Evolutionary conservation across 495 filamentous ascomycete species (phyloP).

Genomic region (Cercophora newfieldiana): DNA sequence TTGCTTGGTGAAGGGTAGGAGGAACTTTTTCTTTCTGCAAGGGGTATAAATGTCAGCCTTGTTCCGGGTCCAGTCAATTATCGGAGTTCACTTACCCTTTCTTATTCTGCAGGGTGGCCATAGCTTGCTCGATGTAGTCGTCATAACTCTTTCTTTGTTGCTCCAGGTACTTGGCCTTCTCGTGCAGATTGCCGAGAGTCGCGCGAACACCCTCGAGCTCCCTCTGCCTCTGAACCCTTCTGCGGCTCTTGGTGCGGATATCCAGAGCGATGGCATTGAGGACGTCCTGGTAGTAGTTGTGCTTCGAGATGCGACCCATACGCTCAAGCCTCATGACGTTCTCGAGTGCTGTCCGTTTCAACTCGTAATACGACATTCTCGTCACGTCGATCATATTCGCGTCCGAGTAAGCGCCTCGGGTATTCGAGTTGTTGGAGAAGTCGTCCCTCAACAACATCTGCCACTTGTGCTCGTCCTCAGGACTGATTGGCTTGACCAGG

Average conservation of each 20-base stretch:
- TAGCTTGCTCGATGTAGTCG: conserved; percentile 97
- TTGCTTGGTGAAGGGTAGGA: conserved; percentile 96
- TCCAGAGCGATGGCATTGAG: conserved; percentile 95
- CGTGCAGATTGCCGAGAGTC: conserved; percentile 80
- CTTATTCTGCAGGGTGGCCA: conserved; percentile 97
- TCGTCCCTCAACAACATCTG: conserved; percentile 80
- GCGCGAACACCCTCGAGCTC: conserved; percentile 86
- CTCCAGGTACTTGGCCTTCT: conserved; percentile 91
- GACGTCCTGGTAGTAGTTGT: conserved; percentile 95
- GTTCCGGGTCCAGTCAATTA: not conserved
- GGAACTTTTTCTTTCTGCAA: conserved; percentile 78
- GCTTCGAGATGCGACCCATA: conserved; percentile 78
- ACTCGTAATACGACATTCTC: conserved; percentile 83
- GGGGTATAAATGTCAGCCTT: conserved; percentile 9
- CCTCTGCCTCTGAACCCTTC: conserved; percentile 83
- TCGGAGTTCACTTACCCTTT: conserved; percentile 61
- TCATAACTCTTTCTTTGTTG: conserved; percentile 96
- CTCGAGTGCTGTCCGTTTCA: conserved; percentile 90
- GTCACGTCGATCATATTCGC: conserved; percentile 86
- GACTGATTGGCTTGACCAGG: conserved; percentile 81
- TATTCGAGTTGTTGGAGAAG: conserved; percentile 64
- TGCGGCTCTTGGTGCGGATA: conserved; percentile 93
- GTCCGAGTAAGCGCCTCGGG: conserved; percentile 86
- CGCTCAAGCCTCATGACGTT: conserved; percentile 89
- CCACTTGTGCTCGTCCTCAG: conserved; percentile 91